phyloP scores from a whole-genome alignment of 2,329 filamentous ascomycete species.

The Fusarium incarnatum region DNA sequence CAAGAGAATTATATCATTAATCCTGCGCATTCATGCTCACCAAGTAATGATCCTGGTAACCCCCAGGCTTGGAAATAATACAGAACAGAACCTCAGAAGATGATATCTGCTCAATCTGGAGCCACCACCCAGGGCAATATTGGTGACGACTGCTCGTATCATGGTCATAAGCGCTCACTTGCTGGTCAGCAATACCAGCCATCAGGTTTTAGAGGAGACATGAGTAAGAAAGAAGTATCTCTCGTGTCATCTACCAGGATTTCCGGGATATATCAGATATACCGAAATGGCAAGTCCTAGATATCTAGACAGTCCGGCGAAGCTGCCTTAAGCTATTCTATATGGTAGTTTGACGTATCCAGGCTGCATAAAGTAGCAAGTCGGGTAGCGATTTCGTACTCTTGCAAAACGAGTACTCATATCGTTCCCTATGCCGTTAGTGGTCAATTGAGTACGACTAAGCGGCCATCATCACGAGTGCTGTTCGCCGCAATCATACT shows the following conservation, averaged over 20 bases:
- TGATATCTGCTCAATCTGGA: background rate
- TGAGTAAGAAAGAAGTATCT: background rate
- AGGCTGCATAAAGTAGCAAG: background rate
- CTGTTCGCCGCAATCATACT: background rate
- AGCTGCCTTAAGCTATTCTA: background rate
- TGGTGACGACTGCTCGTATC: background rate
- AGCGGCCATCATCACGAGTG: background rate
- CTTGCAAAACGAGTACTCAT: background rate
- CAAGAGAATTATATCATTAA: conserved; percentile 18
- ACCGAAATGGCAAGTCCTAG: background rate
- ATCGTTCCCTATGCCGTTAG: background rate
- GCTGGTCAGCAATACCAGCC: background rate
- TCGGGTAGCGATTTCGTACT: too few species aligned
- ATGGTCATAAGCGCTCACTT: background rate
- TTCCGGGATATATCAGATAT: background rate
- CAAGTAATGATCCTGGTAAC: conserved; percentile 7
- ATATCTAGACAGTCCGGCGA: background rate
- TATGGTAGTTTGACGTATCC: background rate
- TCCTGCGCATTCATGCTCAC: conserved; percentile 42
- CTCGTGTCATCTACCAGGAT: background rate
- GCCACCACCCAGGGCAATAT: background rate
- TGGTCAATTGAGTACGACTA: background rate
- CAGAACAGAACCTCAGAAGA: background rate
- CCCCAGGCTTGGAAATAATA: background rate
- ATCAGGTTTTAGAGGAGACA: background rate